These are phyloP conservation scores for Sicyos edulis DNA, from an alignment of 306 rosid species.

Conservation along the genomic window DNA sequence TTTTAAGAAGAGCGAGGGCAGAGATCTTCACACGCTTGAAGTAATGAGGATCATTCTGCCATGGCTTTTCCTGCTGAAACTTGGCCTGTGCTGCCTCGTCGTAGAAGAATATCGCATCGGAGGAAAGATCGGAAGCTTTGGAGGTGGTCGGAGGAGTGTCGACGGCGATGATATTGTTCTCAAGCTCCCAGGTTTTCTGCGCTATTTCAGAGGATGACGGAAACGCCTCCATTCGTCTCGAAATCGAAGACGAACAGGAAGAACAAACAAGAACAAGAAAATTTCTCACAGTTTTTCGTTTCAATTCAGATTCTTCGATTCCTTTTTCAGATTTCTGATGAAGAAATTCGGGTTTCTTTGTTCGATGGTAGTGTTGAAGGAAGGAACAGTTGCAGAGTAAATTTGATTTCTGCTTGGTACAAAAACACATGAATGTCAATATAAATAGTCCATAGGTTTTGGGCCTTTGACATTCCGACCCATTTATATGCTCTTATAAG, in stretches of 20 bases:
- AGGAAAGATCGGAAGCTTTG: slow-evolving; percentile 37
- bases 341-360: background rate
- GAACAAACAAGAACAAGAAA: background rate
- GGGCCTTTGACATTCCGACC: background rate
- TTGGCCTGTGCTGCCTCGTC: slow-evolving; percentile 62
- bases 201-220: slow-evolving; percentile 48
- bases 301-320: background rate
- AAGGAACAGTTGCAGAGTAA: background rate
- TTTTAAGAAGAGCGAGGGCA: slow-evolving; percentile 91
- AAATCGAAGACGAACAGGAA: background rate
- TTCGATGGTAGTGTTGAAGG: background rate
- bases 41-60: slow-evolving; percentile 78
- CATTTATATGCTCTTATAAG: background rate
- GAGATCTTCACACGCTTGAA: slow-evolving; percentile 98
- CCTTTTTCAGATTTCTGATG: background rate
- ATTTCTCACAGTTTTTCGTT: background rate
- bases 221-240: slow-evolving; percentile 41
- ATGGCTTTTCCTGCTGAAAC: slow-evolving; percentile 82
- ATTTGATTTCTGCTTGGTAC: background rate
- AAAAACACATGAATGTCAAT: background rate
- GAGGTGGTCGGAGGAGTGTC: slow-evolving; percentile 43
- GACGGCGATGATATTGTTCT: slow-evolving; percentile 72
- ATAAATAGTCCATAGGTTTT: background rate
- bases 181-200: slow-evolving; percentile 89
- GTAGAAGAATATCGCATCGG: slow-evolving; percentile 86